Percentiles rank a stretch among this genome's conserved stretches.
Conservation (phyloP, 2,329 filamentous ascomycete genomes). For the Colletotrichum cereale region DNA sequence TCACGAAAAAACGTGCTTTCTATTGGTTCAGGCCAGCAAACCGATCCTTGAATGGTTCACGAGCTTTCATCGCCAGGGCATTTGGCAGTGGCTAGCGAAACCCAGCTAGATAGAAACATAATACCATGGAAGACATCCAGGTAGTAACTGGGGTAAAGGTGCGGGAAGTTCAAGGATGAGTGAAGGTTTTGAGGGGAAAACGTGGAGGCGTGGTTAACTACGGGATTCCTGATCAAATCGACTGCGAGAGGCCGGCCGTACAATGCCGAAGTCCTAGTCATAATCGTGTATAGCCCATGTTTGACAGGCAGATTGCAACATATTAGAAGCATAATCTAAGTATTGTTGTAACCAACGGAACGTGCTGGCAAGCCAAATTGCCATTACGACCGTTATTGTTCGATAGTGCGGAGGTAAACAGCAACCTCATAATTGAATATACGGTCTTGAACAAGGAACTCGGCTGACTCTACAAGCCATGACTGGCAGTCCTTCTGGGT, state of each 20-base stretch:
- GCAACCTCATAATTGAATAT: neutral
- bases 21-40: neutral
- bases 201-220: constrained; percentile 22
- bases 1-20: constrained; percentile 1
- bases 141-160: too few species aligned
- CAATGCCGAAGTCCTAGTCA: too few species aligned
- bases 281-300: too few species aligned
- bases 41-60: neutral
- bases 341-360: too few species aligned
- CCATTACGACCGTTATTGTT: neutral
- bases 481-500: neutral
- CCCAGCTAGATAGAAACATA: too few species aligned
- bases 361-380: too few species aligned
- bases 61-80: neutral
- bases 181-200: constrained; percentile 26
- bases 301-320: too few species aligned
- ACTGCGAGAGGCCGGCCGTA: constrained; percentile 1
- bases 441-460: neutral
- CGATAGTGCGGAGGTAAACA: neutral
- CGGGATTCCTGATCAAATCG: constrained; percentile 19
- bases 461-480: neutral
- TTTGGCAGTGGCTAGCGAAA: neutral
- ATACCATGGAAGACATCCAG: too few species aligned
- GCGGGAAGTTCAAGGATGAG: too few species aligned
- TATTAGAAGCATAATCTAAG: too few species aligned